Percentiles rank a stretch among this genome's conserved stretches.
These are phyloP conservation scores for Lichtheimia ornata DNA, from an alignment of 371 early-diverging fungal species.

Conservation along the genomic window DNA sequence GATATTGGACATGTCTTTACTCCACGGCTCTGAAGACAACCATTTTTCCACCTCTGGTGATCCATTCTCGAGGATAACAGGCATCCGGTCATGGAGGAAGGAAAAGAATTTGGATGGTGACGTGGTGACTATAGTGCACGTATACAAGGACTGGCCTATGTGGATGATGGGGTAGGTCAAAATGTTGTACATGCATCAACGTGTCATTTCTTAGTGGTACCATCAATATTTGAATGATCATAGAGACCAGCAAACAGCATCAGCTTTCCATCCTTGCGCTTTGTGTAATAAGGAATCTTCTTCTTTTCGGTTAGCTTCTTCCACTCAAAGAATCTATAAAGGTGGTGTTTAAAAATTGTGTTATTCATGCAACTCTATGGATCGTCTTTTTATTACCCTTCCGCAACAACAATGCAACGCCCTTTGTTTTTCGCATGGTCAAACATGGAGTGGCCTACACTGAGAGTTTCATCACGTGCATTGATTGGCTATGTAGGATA, in stretches of 20 bases:
- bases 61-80: slow-evolving; percentile 62
- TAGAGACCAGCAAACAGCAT: slow-evolving; percentile 68
- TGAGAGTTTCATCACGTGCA: slow-evolving; percentile 69
- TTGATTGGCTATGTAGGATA: slow-evolving; percentile 47
- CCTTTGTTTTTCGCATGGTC: slow-evolving; percentile 51
- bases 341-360: background rate
- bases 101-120: slow-evolving; percentile 41
- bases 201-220: background rate
- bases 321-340: slow-evolving; percentile 76
- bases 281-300: slow-evolving; percentile 60
- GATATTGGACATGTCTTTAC: slow-evolving; percentile 33
- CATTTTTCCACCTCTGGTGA: slow-evolving; percentile 49
- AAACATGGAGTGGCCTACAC: slow-evolving; percentile 54
- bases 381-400: slow-evolving; percentile 50
- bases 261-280: slow-evolving; percentile 56
- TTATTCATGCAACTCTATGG: background rate
- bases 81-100: slow-evolving; percentile 76
- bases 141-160: slow-evolving; percentile 19
- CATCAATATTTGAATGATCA: slow-evolving; percentile 43
- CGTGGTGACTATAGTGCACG: slow-evolving; percentile 68
- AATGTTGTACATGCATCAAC: background rate
- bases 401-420: slow-evolving; percentile 69
- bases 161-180: background rate
- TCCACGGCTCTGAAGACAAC: slow-evolving; percentile 59
- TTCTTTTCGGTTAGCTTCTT: slow-evolving; percentile 46